phyloP scores from a whole-genome alignment of 192 early-diverging fungal genomes.

The Coemansia sp. region DNA sequence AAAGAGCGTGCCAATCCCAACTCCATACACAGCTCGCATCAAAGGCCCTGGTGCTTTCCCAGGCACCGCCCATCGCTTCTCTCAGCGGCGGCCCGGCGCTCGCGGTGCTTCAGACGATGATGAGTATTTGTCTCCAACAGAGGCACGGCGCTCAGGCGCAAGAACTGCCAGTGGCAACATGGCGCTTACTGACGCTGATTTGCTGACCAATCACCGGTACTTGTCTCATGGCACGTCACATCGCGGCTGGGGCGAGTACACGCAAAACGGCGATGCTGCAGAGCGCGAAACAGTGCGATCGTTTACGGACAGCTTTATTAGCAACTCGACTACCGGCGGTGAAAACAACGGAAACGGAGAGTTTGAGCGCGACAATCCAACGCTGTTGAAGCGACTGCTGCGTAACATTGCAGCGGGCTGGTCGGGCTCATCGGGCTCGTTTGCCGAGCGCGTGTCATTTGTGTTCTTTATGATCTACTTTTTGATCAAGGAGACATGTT shows the following conservation, averaged over 20 bases:
- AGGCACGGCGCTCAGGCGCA: conserved; percentile 8
- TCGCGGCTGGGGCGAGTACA: conserved; percentile 49
- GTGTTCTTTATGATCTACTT: conserved; percentile 52
- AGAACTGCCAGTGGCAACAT: conserved; percentile 22
- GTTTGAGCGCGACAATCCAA: conserved; percentile 42
- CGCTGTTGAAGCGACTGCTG: conserved; percentile 39
- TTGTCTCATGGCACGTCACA: conserved; percentile 23
- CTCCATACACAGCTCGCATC: conserved; percentile 50
- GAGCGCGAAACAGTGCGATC: conserved; percentile 35
- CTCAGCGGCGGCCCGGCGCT: conserved; percentile 31
- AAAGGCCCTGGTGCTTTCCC: conserved; percentile 53
- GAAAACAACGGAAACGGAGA: background rate
- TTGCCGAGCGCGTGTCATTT: conserved; percentile 43
- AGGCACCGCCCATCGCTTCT: conserved; percentile 48
- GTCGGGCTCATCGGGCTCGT: conserved; percentile 37
- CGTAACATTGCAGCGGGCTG: conserved; percentile 46
- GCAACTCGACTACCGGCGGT: conserved; percentile 41
- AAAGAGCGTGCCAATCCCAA: conserved; percentile 12
- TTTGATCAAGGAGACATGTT: conserved; percentile 42
- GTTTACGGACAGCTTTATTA: conserved; percentile 49
- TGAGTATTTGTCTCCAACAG: conserved; percentile 28
- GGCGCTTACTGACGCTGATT: conserved; percentile 21
- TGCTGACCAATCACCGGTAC: conserved; percentile 39
- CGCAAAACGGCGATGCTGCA: conserved; percentile 15
- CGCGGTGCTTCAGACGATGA: conserved; percentile 16